Evolutionary conservation across 352 stramenopile genomes (phyloP), one percentile per base, ranked within the genome.

Genomic region (Aphanomyces stellatus): DNA sequence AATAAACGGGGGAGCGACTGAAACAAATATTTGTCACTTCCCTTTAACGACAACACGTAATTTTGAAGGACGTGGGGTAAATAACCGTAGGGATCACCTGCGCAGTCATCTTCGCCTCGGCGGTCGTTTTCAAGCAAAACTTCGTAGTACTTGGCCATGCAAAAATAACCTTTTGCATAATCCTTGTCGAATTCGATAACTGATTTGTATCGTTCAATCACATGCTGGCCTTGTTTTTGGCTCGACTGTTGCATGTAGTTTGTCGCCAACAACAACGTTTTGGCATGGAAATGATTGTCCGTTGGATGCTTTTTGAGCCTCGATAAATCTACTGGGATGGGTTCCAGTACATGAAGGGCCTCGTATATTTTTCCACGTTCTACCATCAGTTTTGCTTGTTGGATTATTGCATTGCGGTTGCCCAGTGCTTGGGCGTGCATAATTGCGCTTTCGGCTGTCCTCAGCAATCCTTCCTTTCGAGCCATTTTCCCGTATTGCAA

Each of bases 1-100:
- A 99, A 77, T 43, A 99, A 74, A n/a, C 97, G 87, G 27, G 97
- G 96, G 56, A 99, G 84, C 1, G 95, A 96, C 75, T 99, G 94
- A 74, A 98, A 99, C 28, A 99, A 82, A 74, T 98, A 97, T 64
- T 99, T 99, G n/a, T 92, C 88, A 24, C 80, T 83, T 65, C 90
- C 75, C 43, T 75, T 75, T 2, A 97, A 74, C 13, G 87, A 78
- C 4, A 87, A 74, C 60, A 96, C 88, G 74, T 99, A 99, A 68
- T 98, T 97, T 35, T 93, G 77, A 73, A 99, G 95, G 68, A 97
- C 81, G 40, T 88, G 81, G 43, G 97, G 82, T 55, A 98, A 74
- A 49, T 92, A 87, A 30, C 72, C 70, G 49, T 94, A 85, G 30
- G 81, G 51, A 35, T 72, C 57, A 86, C 72, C 46, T 73, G 31